Conservation (phyloP, 208 protist genomes). For the Wallacemonas sp. region DNA sequence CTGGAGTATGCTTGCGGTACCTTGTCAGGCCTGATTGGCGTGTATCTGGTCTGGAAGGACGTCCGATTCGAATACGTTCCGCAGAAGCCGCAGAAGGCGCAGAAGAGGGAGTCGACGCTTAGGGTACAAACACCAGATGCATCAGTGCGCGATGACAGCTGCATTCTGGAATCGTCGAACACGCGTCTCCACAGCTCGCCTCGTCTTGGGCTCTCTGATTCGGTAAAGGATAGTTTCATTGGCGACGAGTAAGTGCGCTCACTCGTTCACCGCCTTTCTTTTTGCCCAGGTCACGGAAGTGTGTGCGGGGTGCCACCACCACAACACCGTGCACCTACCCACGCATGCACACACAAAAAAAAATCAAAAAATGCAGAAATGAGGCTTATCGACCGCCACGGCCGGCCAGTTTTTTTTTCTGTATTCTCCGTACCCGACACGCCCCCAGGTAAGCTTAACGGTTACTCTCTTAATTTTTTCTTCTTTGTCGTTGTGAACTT, state of each 20-base stretch:
- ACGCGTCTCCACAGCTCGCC: neutral
- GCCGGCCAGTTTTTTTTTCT: too few species aligned
- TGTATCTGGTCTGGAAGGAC: conserved; percentile 83
- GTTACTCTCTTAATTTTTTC: too few species aligned
- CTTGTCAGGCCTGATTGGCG: conserved; percentile 66
- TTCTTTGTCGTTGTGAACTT: too few species aligned
- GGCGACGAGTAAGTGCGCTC: neutral
- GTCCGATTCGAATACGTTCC: conserved; percentile 22
- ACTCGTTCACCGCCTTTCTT: neutral
- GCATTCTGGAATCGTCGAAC: too few species aligned
- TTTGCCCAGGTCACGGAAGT: too few species aligned
- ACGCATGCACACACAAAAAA: too few species aligned
- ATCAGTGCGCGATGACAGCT: neutral
- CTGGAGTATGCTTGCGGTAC: conserved; percentile 68
- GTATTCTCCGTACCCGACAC: too few species aligned
- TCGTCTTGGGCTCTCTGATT: conserved; percentile 1
- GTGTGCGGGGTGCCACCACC: too few species aligned
- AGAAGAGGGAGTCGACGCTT: neutral
- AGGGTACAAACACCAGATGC: neutral
- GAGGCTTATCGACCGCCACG: too few species aligned
- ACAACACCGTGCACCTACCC: too few species aligned
- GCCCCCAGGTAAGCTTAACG: too few species aligned
- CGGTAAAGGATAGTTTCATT: neutral
- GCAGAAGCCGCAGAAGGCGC: neutral
- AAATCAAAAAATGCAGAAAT: too few species aligned